Conservation (phyloP, 441 rosid species). For the Pelargonium cotyledonis region DNA sequence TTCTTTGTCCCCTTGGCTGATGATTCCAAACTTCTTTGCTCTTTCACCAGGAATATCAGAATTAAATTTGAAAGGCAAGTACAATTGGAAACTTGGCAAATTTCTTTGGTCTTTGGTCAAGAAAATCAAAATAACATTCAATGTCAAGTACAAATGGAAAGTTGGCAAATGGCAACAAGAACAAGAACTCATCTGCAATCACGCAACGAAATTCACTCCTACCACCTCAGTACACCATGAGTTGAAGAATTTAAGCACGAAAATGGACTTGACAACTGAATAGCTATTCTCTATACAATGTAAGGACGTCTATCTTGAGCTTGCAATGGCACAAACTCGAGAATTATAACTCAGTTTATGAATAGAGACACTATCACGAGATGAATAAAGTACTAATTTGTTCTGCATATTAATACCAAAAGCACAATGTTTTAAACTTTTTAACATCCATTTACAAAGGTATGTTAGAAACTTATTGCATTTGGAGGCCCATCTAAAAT, state of each 20-base stretch:
- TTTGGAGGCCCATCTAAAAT: not conserved
- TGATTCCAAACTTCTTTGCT: not conserved
- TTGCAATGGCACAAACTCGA: not conserved
- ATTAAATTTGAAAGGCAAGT: not conserved
- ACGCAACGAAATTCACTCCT: not conserved
- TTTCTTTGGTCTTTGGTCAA: not conserved
- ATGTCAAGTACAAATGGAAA: not conserved
- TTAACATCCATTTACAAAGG: not conserved
- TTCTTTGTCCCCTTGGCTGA: not conserved
- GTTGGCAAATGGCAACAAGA: not conserved
- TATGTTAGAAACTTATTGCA: not conserved
- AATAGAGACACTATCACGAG: not conserved
- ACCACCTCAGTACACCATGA: not conserved
- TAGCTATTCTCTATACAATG: not conserved
- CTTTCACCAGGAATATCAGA: not conserved
- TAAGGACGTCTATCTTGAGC: not conserved
- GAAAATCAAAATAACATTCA: not conserved
- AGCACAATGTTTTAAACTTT: not conserved
- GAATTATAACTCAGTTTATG: not conserved
- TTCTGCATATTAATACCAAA: not conserved
- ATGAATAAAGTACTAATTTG: not conserved
- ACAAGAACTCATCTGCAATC: not conserved
- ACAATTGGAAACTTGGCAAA: not conserved
- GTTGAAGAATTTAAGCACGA: not conserved
- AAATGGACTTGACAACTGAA: not conserved